phyloP scores from a whole-genome alignment of 352 stramenopile species.

The Globisporangium apiculatum region DNA sequence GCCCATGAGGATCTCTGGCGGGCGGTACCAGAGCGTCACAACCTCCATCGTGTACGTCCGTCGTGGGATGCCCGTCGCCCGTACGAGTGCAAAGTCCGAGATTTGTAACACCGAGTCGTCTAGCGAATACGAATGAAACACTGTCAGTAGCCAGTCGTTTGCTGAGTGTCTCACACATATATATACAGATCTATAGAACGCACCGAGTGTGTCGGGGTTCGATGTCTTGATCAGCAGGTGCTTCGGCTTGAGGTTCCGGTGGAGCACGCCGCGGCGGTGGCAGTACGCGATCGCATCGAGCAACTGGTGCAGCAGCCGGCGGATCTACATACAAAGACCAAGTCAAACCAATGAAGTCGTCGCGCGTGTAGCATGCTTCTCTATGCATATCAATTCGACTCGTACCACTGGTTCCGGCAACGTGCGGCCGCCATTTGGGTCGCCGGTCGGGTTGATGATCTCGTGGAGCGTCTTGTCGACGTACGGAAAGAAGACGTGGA shows the following conservation, averaged over 20 bases:
- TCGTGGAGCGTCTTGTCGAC: constrained; percentile 89
- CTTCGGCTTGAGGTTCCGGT: constrained; percentile 89
- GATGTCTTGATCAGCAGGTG: constrained; percentile 82
- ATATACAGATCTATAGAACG: background rate
- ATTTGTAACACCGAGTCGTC: constrained; percentile 72
- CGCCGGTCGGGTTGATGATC: constrained; percentile 86
- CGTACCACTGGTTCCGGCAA: constrained; percentile 69
- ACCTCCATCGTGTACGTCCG: constrained; percentile 89
- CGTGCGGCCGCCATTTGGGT: constrained; percentile 68
- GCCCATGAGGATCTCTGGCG: constrained; percentile 88
- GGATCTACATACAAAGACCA: constrained; percentile 37
- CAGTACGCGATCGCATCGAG: constrained; percentile 86
- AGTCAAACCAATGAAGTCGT: constrained; percentile 2
- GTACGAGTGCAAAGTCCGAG: constrained; percentile 86
- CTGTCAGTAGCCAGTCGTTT: background rate
- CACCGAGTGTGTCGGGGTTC: constrained; percentile 54
- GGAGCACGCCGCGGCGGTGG: constrained; percentile 80
- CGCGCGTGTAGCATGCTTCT: no score
- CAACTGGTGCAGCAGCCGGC: constrained; percentile 78
- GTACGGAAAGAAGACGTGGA: constrained; percentile 89
- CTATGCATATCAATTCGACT: no score
- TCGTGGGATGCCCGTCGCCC: constrained; percentile 78
- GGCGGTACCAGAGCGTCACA: constrained; percentile 88
- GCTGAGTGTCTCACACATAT: background rate
- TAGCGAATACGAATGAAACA: constrained; percentile 8